A percentile compares a stretch with the other conserved stretches of the same genome.
phyloP scores from a whole-genome alignment of 73 alveolate genomes.

The Stentor roeselii region DNA sequence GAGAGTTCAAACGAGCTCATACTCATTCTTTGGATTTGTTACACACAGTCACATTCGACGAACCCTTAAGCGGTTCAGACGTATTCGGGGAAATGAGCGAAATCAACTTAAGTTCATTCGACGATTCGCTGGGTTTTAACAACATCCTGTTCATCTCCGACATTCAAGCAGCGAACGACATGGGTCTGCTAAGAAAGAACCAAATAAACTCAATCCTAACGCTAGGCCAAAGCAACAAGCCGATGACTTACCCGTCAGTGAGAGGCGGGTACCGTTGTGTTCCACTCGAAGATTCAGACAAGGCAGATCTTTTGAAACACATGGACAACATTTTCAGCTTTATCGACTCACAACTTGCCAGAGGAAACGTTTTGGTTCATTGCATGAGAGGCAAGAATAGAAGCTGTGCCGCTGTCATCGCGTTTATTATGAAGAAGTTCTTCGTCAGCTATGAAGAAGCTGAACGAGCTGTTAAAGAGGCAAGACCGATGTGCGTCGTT shows the following conservation, averaged over 20 bases:
- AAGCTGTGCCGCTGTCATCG: slow-evolving; percentile 56
- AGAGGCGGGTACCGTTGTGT: slow-evolving; percentile 1
- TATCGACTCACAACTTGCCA: background rate
- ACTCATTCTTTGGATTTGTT: background rate
- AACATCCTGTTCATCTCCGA: background rate
- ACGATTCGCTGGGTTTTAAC: background rate
- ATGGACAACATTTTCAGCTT: background rate
- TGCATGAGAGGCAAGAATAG: slow-evolving; percentile 53
- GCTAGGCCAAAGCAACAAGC: background rate
- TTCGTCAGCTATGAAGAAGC: slow-evolving; percentile 33
- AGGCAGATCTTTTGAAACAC: background rate
- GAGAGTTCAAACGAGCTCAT: background rate
- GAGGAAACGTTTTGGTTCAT: slow-evolving; percentile 53
- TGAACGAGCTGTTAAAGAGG: slow-evolving; percentile 15
- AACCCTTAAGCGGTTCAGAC: background rate
- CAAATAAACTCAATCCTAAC: background rate
- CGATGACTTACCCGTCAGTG: background rate
- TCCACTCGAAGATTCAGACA: background rate
- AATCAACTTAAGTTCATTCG: background rate
- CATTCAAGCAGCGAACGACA: slow-evolving; percentile 18
- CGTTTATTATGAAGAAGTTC: slow-evolving; percentile 40
- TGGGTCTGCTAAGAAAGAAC: background rate
- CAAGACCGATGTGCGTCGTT: slow-evolving; percentile 12
- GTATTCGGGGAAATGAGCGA: background rate
- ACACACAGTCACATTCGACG: background rate